Evolutionary conservation across 306 rosid genomes (phyloP).

Genomic region (Dryas octopetala): DNA sequence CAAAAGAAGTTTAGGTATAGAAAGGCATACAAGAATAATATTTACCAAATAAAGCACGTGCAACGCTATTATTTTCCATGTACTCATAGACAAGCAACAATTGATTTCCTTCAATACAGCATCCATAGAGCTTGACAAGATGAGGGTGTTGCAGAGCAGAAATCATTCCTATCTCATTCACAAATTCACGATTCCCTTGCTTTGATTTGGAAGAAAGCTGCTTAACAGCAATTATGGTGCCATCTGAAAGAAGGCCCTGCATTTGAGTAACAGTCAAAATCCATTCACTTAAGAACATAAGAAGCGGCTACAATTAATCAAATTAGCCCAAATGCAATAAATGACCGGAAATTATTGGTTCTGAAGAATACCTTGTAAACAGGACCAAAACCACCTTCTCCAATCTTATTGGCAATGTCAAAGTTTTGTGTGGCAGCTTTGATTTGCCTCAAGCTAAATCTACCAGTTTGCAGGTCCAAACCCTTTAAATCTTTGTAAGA

Average conservation of each 20-base stretch:
- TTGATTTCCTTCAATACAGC: slow-evolving; percentile 45
- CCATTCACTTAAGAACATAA: not conserved
- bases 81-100: slow-evolving; percentile 36
- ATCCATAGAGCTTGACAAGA: slow-evolving; percentile 43
- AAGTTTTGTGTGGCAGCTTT: slow-evolving; percentile 44
- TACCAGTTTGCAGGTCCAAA: slow-evolving; percentile 30
- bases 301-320: not conserved
- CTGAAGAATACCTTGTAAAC: slow-evolving; percentile 37
- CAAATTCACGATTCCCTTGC: slow-evolving; percentile 42
- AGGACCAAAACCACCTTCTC: slow-evolving; percentile 56
- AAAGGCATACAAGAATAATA: not conserved
- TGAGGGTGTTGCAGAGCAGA: slow-evolving; percentile 45
- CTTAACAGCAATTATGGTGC: slow-evolving; percentile 32
- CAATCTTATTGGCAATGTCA: slow-evolving; percentile 39
- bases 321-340: not conserved
- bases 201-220: slow-evolving; percentile 44
- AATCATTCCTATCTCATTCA: slow-evolving; percentile 47
- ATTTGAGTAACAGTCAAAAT: slow-evolving; percentile 4
- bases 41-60: slow-evolving; percentile 39
- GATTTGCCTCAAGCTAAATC: slow-evolving; percentile 41
- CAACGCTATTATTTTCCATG: slow-evolving; percentile 39
- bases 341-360: not conserved
- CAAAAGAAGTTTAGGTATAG: not conserved
- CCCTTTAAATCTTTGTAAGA: slow-evolving; percentile 27
- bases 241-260: slow-evolving; percentile 35